These are phyloP conservation scores for Thermothelomyces thermophilus DNA, from an alignment of 2,329 filamentous ascomycete species.

Conservation along the genomic window DNA sequence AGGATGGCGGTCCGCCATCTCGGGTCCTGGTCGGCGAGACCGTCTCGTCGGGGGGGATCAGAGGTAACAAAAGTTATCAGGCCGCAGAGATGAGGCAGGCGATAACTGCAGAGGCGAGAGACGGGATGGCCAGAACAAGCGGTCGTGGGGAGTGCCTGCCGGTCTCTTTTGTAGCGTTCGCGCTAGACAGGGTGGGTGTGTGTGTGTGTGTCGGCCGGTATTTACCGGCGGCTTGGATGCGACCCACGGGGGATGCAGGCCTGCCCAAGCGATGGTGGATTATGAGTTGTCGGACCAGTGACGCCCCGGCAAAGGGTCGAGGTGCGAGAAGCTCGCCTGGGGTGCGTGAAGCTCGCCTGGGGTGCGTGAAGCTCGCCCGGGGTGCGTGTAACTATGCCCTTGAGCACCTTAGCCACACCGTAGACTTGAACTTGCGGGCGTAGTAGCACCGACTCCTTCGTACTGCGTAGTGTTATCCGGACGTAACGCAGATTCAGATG, in stretches of 20 bases:
- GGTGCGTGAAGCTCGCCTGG: neutral
- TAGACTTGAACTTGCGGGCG: neutral
- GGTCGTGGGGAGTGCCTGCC: neutral
- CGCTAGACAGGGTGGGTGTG: neutral
- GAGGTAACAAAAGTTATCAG: no score
- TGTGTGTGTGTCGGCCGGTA: conserved; percentile 6
- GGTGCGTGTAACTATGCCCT: neutral
- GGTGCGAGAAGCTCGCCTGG: no score
- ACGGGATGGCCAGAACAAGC: neutral
- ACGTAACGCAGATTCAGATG: neutral
- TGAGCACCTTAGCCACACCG: no score
- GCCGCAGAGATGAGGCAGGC: neutral
- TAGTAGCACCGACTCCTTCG: neutral
- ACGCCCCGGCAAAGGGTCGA: no score
- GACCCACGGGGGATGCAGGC: conserved; percentile 7
- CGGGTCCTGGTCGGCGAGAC: neutral
- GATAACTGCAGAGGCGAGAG: neutral
- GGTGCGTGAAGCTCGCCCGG: neutral
- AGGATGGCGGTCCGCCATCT: conserved; percentile 27
- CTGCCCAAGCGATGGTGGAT: conserved; percentile 6
- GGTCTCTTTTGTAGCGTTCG: neutral
- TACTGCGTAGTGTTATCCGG: no score
- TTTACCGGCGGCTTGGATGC: conserved; percentile 9
- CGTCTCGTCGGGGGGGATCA: neutral
- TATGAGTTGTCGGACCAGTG: conserved; percentile 2